Conservation (phyloP, 2,329 filamentous ascomycete species). For the Verticillium zaregamsianum region DNA sequence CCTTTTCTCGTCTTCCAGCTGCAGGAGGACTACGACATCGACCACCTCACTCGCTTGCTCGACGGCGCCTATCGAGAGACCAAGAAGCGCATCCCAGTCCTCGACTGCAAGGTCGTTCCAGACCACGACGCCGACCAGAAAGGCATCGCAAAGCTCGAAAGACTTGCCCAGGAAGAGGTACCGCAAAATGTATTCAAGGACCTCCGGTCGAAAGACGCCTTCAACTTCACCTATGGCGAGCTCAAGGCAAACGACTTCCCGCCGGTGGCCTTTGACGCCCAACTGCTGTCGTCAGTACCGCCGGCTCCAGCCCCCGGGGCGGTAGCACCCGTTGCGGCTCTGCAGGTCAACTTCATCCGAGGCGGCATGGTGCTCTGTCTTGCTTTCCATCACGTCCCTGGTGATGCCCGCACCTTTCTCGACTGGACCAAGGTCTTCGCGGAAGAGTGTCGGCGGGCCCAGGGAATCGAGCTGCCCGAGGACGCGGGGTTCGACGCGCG, state of each 20-base stretch:
- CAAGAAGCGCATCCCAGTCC: conserved; percentile 3
- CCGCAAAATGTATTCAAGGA: conserved; percentile 3
- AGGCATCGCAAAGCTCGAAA: conserved; percentile 3
- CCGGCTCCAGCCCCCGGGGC: conserved; percentile 1
- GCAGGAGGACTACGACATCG: conserved; percentile 1
- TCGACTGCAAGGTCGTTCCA: conserved; percentile 4
- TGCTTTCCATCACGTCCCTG: conserved; percentile 4
- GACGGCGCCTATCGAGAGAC: background rate
- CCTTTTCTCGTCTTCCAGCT: conserved; percentile 5
- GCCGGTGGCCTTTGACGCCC: background rate
- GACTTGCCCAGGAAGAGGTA: background rate
- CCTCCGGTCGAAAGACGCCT: conserved; percentile 1
- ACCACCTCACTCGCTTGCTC: conserved; percentile 1
- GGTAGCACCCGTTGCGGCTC: conserved; percentile 1
- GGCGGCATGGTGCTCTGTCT: conserved; percentile 6
- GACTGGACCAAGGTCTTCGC: conserved; percentile 6
- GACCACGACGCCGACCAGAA: conserved; percentile 3
- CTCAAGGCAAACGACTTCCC: conserved; percentile 6
- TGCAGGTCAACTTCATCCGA: conserved; percentile 5
- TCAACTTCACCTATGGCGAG: conserved; percentile 3
- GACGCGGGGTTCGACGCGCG: conserved; percentile 1
- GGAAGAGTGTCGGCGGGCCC: conserved; percentile 6
- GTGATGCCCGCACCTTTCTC: conserved; percentile 2
- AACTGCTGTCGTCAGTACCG: conserved; percentile 1
- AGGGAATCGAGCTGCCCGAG: conserved; percentile 1